These are phyloP conservation scores for Neodidymelliopsis sp. DNA, from an alignment of 2,329 filamentous ascomycete genomes.

Conservation along the genomic window DNA sequence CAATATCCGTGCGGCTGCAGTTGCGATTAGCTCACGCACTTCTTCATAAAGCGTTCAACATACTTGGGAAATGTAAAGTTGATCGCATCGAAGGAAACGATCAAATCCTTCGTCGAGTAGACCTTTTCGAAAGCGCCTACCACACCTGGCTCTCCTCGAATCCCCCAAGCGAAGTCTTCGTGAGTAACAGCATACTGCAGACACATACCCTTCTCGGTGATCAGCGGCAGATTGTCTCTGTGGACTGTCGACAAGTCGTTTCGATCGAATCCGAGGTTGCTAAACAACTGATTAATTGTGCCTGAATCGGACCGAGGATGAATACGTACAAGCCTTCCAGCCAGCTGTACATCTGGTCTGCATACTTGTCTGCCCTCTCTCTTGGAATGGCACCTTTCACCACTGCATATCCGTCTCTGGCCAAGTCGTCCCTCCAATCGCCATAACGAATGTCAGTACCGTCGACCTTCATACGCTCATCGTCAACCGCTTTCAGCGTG, in stretches of 20 bases:
- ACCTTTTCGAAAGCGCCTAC: constrained; percentile 47
- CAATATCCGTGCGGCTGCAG: constrained; percentile 33
- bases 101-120: constrained; percentile 47
- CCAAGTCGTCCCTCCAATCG: constrained; percentile 49
- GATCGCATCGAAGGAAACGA: constrained; percentile 50
- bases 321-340: constrained; percentile 44
- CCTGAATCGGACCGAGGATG: background rate
- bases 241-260: constrained; percentile 30
- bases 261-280: constrained; percentile 30
- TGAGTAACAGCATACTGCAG: constrained; percentile 48
- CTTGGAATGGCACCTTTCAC: constrained; percentile 56
- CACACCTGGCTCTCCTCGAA: constrained; percentile 50
- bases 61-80: constrained; percentile 47
- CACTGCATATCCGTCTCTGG: constrained; percentile 55
- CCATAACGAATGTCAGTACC: constrained; percentile 33
- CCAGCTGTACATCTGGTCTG: constrained; percentile 34
- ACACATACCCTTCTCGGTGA: constrained; percentile 33
- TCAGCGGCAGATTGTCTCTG: constrained; percentile 29
- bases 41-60: background rate
- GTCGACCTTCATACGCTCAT: constrained; percentile 22
- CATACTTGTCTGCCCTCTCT: constrained; percentile 51
- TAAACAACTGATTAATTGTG: background rate
- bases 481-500: constrained; percentile 17
- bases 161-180: constrained; percentile 53
- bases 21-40: background rate